Evolutionary conservation across 108 stramenopile genomes (phyloP).

Genomic region (Fistulifera pelliculosa): DNA sequence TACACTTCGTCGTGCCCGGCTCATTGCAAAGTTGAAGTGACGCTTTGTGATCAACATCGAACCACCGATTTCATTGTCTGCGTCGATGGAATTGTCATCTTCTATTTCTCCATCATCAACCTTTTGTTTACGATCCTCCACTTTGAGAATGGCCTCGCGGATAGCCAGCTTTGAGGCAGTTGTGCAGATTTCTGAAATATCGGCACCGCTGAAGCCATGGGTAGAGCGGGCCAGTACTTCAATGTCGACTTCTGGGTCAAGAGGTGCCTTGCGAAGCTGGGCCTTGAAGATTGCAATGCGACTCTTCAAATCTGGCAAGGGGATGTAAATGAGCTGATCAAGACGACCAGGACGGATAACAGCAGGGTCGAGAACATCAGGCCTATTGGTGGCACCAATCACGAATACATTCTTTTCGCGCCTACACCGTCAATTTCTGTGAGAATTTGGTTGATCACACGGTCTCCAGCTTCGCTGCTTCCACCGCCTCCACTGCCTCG

Average conservation of each 20-base stretch:
- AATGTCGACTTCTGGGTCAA: constrained; percentile 74
- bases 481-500: constrained; percentile 79
- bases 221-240: constrained; percentile 79
- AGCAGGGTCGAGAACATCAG: constrained; percentile 89
- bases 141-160: constrained; percentile 83
- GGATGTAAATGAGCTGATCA: constrained; percentile 92
- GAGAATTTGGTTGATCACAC: constrained; percentile 97
- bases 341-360: constrained; percentile 93
- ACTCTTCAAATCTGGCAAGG: constrained; percentile 81
- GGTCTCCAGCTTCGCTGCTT: constrained; percentile 90
- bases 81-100: constrained; percentile 31
- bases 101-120: constrained; percentile 49
- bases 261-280: constrained; percentile 86
- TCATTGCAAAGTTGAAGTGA: constrained; percentile 94
- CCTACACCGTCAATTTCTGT: constrained; percentile 98
- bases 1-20: constrained; percentile 80
- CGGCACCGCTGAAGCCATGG: constrained; percentile 92
- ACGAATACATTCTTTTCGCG: constrained; percentile 88
- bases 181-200: constrained; percentile 93
- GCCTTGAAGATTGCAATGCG: constrained; percentile 92
- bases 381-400: constrained; percentile 92
- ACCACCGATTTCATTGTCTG: constrained; percentile 16
- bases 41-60: constrained; percentile 43
- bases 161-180: constrained; percentile 88
- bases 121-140: constrained; percentile 43